A percentile compares a stretch with the other conserved stretches of the same genome.
Conservation (phyloP, 139 green algal genomes). For the Chlorella sp. region DNA sequence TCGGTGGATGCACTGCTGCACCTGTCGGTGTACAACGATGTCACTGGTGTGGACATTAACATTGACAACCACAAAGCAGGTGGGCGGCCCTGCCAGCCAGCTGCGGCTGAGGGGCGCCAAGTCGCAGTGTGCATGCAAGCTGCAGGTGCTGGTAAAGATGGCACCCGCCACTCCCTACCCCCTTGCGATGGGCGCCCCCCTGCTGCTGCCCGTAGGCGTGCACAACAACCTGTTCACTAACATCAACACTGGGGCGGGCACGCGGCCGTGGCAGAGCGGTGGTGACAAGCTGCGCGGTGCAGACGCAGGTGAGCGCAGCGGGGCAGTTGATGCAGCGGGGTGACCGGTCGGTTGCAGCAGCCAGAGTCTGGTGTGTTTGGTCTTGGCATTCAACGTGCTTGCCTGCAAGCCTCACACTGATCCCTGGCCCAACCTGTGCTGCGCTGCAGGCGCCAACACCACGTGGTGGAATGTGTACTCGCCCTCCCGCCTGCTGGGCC, state of each 20-base stretch:
- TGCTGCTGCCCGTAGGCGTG: background rate
- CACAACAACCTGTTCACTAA: conserved; percentile 25
- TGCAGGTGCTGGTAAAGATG: no score
- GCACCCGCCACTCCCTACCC: no score
- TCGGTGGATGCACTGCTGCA: background rate
- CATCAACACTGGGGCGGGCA: background rate
- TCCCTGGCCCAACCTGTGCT: no score
- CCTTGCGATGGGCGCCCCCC: no score
- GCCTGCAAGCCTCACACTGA: no score
- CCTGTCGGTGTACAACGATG: background rate
- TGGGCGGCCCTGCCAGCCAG: background rate
- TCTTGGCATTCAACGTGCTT: no score
- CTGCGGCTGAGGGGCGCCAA: background rate
- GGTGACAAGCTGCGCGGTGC: background rate
- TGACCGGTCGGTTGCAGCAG: no score
- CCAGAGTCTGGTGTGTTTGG: no score
- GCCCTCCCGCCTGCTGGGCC: background rate
- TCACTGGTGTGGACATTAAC: background rate
- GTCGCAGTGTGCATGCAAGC: background rate
- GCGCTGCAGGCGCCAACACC: background rate
- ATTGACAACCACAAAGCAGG: conserved; percentile 8
- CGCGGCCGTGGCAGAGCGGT: background rate
- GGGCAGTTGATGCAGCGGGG: no score
- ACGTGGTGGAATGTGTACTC: conserved; percentile 4
- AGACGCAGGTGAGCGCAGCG: background rate